Evolutionary conservation across 2,329 filamentous ascomycete genomes (phyloP), one percentile per base, ranked within the genome.

Genomic region (Fusarium anguioides): DNA sequence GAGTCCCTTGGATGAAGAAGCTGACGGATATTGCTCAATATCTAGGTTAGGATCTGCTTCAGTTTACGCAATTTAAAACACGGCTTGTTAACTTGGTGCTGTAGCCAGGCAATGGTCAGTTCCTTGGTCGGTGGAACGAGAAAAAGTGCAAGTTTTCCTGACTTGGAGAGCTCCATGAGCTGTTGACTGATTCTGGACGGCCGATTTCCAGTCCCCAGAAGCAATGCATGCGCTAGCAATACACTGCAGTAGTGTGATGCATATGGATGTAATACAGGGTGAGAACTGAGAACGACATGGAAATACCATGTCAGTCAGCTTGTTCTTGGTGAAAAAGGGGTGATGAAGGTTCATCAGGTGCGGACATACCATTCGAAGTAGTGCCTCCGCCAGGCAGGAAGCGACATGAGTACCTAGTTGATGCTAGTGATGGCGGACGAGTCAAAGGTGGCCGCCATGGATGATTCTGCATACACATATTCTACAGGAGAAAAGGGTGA

Each of bases 221-320:
- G 53, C 48, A 46, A 59, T 60, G 59, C 45, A 59, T 18, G 46
- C 65, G 65, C 71, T 73, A 73, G 67, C 46, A 60, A 50, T 27
- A 49, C 47, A 35, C 24, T 71, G 71, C 71, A 73, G 71, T 73
- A 72, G 71, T 58, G 68, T 46, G 55, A 67, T 73, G 68, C 68
- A 71, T 45, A 50, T 58, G 45, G 50, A 54, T 37, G 57, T 48
- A 46, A 52, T 59, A 56, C 58, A 62, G 20, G 50, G 29, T 37
- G 60, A n/a, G n/a, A n/a, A n/a, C n/a, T n/a, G n/a, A n/a, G n/a
- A 48, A 44, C 44, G 53, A 50, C 62, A 66, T 63, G 52, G 62
- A 54, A 64, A 63, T 59, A 58, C 36, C 51, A 68, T 64, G 51
- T 26, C 35, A 54, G 49, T 52, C 35, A 49, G 44, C 40, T 50